Evolutionary conservation across 2,329 filamentous ascomycete genomes (phyloP).

Genomic region (Elsinoe ampelina): DNA sequence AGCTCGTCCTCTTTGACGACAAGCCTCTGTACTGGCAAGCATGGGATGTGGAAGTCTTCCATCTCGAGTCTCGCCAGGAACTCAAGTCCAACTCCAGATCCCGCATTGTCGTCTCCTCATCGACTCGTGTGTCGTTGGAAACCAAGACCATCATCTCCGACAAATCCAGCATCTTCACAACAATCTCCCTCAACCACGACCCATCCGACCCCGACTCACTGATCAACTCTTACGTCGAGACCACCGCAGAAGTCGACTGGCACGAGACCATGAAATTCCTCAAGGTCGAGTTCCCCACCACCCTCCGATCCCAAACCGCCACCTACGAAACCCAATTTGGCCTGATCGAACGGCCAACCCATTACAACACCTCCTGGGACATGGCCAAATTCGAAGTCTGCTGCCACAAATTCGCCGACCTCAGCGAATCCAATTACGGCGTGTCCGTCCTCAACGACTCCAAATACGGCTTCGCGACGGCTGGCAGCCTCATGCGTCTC

Average conservation of each 20-base stretch:
- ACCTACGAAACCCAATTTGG: constrained; percentile 94
- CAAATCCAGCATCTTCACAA: constrained; percentile 75
- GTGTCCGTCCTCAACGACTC: constrained; percentile 90
- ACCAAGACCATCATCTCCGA: constrained; percentile 84
- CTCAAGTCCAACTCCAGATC: constrained; percentile 56
- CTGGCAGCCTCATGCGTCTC: constrained; percentile 80
- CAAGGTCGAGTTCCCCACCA: constrained; percentile 96
- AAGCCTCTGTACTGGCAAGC: constrained; percentile 97
- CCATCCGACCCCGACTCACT: constrained; percentile 38
- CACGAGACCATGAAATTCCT: constrained; percentile 94
- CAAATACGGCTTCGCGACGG: constrained; percentile 92
- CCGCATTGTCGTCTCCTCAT: constrained; percentile 59
- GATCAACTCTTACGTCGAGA: constrained; percentile 56
- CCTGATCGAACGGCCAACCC: constrained; percentile 77
- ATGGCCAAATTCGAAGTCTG: constrained; percentile 98
- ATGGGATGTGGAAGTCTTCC: constrained; percentile 96
- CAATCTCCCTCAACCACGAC: constrained; percentile 66
- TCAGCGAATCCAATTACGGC: constrained; percentile 80
- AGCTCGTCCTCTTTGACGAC: constrained; percentile 91
- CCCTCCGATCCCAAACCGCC: constrained; percentile 82
- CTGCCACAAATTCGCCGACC: constrained; percentile 87
- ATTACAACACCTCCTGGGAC: constrained; percentile 97
- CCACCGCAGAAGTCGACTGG: constrained; percentile 87
- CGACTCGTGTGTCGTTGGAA: constrained; percentile 69
- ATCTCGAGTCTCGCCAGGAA: constrained; percentile 76